phyloP scores from a whole-genome alignment of 2,329 filamentous ascomycete species.

The Penicillium glabrum region DNA sequence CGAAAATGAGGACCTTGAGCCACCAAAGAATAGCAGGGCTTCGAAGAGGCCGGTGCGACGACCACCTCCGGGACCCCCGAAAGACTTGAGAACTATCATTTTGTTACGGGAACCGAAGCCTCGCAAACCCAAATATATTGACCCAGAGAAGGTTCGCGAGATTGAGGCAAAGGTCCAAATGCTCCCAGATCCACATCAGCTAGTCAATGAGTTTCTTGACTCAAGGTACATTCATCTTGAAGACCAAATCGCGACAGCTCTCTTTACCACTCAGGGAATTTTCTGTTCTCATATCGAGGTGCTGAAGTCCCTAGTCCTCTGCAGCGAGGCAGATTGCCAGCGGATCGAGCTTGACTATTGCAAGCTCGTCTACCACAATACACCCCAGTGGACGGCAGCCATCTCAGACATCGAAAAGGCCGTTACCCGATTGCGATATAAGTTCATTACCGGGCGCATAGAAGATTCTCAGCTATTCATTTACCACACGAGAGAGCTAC shows the following conservation, averaged over 20 bases:
- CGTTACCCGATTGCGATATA: not conserved
- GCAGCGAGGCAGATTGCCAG: not conserved
- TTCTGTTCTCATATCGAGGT: not conserved
- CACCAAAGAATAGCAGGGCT: not conserved
- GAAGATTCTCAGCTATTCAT: not conserved
- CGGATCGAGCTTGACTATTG: conserved; percentile 12
- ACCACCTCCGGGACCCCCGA: not conserved
- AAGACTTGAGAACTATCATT: conserved; percentile 1
- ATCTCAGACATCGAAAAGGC: not conserved
- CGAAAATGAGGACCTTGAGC: not conserved
- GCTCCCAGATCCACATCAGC: not conserved
- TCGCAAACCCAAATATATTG: not conserved
- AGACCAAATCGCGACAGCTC: not conserved
- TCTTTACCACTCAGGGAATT: not conserved
- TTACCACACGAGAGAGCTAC: not conserved
- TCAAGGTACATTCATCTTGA: not conserved
- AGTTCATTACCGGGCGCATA: not conserved
- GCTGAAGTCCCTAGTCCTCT: not conserved
- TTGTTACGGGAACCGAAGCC: not conserved
- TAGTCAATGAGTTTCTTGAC: not conserved
- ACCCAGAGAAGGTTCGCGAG: not conserved
- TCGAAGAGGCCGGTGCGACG: not conserved
- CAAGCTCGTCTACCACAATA: conserved; percentile 3
- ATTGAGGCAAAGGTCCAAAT: not conserved
- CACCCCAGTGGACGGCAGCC: not conserved